Evolutionary conservation across 1,139 yeast genomes (phyloP).

Genomic region (Suhomyces guaymorum): DNA sequence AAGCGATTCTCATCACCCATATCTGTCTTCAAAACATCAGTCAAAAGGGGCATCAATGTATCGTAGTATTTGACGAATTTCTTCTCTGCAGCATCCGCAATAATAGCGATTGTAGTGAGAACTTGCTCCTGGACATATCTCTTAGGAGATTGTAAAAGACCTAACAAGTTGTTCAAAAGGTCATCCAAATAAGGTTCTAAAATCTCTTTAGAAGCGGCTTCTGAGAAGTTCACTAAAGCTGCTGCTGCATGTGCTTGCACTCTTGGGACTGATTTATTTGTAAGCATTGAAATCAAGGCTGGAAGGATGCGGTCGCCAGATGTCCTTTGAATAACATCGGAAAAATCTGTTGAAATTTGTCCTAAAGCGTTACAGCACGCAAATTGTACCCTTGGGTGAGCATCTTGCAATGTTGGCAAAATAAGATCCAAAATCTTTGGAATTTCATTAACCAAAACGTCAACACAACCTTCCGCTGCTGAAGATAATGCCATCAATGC

Average conservation of each 20-base stretch:
- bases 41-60: slow-evolving; percentile 86
- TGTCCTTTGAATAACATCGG: slow-evolving; percentile 80
- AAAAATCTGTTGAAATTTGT: slow-evolving; percentile 97
- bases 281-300: slow-evolving; percentile 79
- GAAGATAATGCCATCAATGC: slow-evolving; percentile 95
- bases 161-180: slow-evolving; percentile 70
- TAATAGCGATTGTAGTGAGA: slow-evolving; percentile 91
- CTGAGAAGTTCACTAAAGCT: slow-evolving; percentile 92
- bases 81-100: slow-evolving; percentile 96
- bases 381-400: slow-evolving; percentile 92
- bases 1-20: slow-evolving; percentile 78
- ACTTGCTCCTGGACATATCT: slow-evolving; percentile 97
- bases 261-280: slow-evolving; percentile 71
- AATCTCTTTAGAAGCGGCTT: slow-evolving; percentile 83
- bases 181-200: slow-evolving; percentile 89
- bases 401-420: slow-evolving; percentile 76
- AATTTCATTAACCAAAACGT: slow-evolving; percentile 79
- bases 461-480: slow-evolving; percentile 97
- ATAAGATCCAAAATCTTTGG: slow-evolving; percentile 81
- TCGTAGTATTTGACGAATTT: slow-evolving; percentile 90
- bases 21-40: slow-evolving; percentile 77
- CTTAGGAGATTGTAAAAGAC: slow-evolving; percentile 72
- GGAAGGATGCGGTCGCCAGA: slow-evolving; percentile 82
- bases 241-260: slow-evolving; percentile 99
- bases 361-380: slow-evolving; percentile 97